These are phyloP conservation scores for Aureobasidium sp. DNA, from an alignment of 2,329 filamentous ascomycete genomes.

Conservation along the genomic window DNA sequence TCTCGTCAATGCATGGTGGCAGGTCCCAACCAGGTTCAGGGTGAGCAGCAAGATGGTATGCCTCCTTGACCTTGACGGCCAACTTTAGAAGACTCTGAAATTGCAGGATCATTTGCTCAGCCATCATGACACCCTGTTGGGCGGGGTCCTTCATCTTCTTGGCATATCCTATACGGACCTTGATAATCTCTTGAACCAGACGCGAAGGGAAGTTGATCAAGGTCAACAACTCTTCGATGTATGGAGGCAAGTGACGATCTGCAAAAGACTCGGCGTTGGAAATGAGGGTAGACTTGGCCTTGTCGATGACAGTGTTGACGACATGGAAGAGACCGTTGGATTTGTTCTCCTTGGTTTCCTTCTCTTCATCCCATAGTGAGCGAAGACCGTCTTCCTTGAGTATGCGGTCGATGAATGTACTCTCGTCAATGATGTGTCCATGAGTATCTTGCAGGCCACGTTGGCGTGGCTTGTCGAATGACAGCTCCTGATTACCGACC, in stretches of 20 bases:
- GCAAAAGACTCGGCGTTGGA: constrained; percentile 76
- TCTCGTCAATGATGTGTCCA: constrained; percentile 74
- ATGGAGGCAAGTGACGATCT: constrained; percentile 84
- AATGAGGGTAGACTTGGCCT: constrained; percentile 88
- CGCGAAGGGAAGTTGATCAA: constrained; percentile 96
- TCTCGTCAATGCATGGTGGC: constrained; percentile 92
- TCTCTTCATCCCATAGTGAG: constrained; percentile 70
- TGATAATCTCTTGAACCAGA: constrained; percentile 93
- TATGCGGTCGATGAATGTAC: constrained; percentile 86
- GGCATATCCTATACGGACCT: constrained; percentile 81
- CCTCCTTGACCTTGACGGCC: constrained; percentile 84
- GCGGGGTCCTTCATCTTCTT: constrained; percentile 93
- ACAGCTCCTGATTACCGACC: constrained; percentile 93
- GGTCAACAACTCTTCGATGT: constrained; percentile 91
- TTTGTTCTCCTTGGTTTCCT: constrained; percentile 9
- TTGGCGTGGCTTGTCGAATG: constrained; percentile 70
- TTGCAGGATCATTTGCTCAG: constrained; percentile 95
- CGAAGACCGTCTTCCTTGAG: constrained; percentile 93
- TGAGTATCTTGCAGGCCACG: constrained; percentile 51
- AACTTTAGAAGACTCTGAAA: constrained; percentile 90
- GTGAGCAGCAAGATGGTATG: constrained; percentile 74
- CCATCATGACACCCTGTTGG: constrained; percentile 85
- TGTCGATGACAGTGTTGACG: constrained; percentile 78
- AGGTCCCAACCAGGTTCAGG: constrained; percentile 91
- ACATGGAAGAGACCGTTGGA: constrained; percentile 67